Base-by-base conservation (phyloP, 192 early-diverging fungal species). In the Thamnidium elegans region DNA sequence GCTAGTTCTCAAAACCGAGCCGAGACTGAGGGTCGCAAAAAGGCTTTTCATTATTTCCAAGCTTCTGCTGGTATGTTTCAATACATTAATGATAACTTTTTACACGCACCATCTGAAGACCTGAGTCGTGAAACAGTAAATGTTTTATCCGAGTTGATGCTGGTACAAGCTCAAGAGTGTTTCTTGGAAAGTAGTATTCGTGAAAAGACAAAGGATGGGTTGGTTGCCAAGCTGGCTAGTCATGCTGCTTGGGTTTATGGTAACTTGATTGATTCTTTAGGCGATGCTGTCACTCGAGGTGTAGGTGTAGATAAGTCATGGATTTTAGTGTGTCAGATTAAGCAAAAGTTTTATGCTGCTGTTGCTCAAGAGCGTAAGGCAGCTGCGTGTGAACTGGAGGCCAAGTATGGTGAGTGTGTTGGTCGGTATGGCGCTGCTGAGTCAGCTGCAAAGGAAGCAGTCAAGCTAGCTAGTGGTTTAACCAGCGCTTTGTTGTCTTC, bases 51-150 rank as follows among this genome's bases (percentile, higher is more conserved):
- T 70, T 95, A 92, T 74, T 91, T 97, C 58, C 96, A 97, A 69
- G 89, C 89, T 4, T 87, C 94, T 0, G 97, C 97, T n/a, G 93
- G 92, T 21, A 86, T 94, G 53, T 95, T 94, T 77, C 78, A 87
- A 43, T 98, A 90, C 72, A 97, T 99, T 78, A 97, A 92, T 76
- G 94, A 99, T 65, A 99, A 96, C 77, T 99, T 99, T 74, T 76
- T 97, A 58, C 97, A 99, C 67, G 93, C 97, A 20, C 97, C 97
- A 0, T 94, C 92, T 7, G 79, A 87, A 3, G 97, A 99, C 75
- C 72, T 99, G 48, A 90, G 93, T 61, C 81, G 92, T 31, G 94
- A 97, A 48, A 90, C 92, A 2, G 89, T 97, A 58, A 94, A 92
- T 58, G 79, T 90, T 52, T 72, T 99, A 14, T 81, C 81, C 19